phyloP scores from a whole-genome alignment of 169 alveolate species.

The Cryptosporidium bovis region DNA sequence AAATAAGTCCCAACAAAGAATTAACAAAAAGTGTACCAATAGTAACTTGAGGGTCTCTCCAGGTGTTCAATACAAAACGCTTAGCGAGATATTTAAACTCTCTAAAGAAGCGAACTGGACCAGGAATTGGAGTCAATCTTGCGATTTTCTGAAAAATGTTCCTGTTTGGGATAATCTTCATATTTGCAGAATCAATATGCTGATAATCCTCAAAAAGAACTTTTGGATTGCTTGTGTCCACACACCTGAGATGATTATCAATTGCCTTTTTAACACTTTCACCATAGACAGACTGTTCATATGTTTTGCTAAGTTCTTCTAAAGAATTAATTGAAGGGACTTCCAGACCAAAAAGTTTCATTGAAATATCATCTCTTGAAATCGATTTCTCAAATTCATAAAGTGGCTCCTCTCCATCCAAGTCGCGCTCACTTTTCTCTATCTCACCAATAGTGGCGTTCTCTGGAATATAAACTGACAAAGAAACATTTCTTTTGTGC shows the following conservation, averaged over 20 bases:
- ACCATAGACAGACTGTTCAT: slow-evolving; percentile 68
- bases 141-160: slow-evolving; percentile 40
- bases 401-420: slow-evolving; percentile 65
- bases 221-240: slow-evolving; percentile 56
- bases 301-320: slow-evolving; percentile 41
- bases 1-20: slow-evolving; percentile 30
- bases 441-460: slow-evolving; percentile 46
- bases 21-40: slow-evolving; percentile 36
- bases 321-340: slow-evolving; percentile 45
- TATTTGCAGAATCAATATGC: slow-evolving; percentile 57
- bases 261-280: slow-evolving; percentile 51
- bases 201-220: slow-evolving; percentile 59
- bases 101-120: slow-evolving; percentile 50
- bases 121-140: slow-evolving; percentile 73
- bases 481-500: slow-evolving; percentile 46
- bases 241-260: slow-evolving; percentile 50
- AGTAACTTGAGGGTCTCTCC: slow-evolving; percentile 63
- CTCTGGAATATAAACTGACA: slow-evolving; percentile 48
- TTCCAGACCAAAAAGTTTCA: slow-evolving; percentile 45
- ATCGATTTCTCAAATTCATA: slow-evolving; percentile 62
- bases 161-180: slow-evolving; percentile 50
- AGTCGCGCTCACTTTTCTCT: slow-evolving; percentile 18
- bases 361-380: slow-evolving; percentile 52
- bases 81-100: slow-evolving; percentile 47
- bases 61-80: slow-evolving; percentile 29